phyloP scores from a whole-genome alignment of 2,329 filamentous ascomycete genomes.

The Fusarium sp. region DNA sequence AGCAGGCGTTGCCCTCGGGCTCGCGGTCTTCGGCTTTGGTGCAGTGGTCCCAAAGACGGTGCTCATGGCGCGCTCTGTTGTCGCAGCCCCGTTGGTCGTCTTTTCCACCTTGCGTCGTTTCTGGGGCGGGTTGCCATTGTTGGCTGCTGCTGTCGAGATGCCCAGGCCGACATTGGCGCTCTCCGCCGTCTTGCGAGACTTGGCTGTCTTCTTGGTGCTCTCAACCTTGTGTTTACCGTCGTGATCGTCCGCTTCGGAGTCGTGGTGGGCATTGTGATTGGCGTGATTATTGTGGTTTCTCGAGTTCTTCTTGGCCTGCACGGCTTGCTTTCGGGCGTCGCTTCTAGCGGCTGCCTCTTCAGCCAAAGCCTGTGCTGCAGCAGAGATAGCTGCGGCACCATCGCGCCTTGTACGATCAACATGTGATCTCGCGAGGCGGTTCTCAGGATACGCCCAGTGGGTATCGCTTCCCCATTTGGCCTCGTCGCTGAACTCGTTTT shows the following conservation, averaged over 20 bases:
- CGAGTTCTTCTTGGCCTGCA: constrained; percentile 76
- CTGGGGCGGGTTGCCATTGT: constrained; percentile 64
- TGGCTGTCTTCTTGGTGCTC: constrained; percentile 69
- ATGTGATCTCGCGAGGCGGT: constrained; percentile 69
- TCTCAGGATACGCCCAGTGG: constrained; percentile 95
- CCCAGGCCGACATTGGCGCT: constrained; percentile 67
- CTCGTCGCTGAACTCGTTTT: constrained; percentile 91
- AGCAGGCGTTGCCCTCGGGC: constrained; percentile 72
- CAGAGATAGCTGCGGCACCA: constrained; percentile 77
- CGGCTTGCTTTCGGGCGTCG: constrained; percentile 82
- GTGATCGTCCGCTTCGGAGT: constrained; percentile 81
- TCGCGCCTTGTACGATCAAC: constrained; percentile 80
- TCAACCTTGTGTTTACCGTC: constrained; percentile 59
- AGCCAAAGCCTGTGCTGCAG: constrained; percentile 77
- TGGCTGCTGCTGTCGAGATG: constrained; percentile 63
- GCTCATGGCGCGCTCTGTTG: constrained; percentile 74
- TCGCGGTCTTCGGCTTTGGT: constrained; percentile 67
- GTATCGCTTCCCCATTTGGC: constrained; percentile 88
- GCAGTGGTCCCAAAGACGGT: constrained; percentile 59
- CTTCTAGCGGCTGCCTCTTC: constrained; percentile 85
- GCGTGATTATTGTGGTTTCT: constrained; percentile 58
- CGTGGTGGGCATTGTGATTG: constrained; percentile 48
- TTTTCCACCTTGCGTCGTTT: constrained; percentile 88
- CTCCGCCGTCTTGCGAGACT: constrained; percentile 69
- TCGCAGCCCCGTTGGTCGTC: constrained; percentile 56